phyloP scores from a whole-genome alignment of 2,329 filamentous ascomycete species.

The Fusarium haematococcum region DNA sequence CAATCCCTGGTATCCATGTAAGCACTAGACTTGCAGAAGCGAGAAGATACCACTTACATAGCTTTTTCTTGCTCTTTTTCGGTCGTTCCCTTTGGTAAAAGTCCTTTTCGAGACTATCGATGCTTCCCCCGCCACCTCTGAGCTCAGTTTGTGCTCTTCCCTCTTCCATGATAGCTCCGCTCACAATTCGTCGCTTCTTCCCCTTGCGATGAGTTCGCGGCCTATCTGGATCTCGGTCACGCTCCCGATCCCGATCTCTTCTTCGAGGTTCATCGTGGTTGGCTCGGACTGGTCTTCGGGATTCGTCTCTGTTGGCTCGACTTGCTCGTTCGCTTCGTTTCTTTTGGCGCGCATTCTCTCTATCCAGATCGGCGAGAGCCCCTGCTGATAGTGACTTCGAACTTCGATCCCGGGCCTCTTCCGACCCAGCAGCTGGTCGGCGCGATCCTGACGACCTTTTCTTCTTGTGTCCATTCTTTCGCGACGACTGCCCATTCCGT shows the following conservation, averaged over 20 bases:
- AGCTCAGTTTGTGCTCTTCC: conserved; percentile 60
- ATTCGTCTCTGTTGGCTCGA: conserved; percentile 40
- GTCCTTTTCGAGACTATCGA: conserved; percentile 62
- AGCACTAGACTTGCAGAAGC: conserved; percentile 8
- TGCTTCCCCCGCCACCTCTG: conserved; percentile 57
- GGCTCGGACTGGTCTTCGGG: conserved; percentile 46
- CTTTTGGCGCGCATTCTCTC: conserved; percentile 66
- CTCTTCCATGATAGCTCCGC: conserved; percentile 77
- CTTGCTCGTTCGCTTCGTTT: conserved; percentile 40
- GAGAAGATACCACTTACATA: conserved; percentile 59
- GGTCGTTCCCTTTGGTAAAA: conserved; percentile 56
- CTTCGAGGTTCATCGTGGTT: conserved; percentile 38
- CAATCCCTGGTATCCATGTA: conserved; percentile 61
- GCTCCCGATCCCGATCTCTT: conserved; percentile 40
- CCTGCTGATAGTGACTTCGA: conserved; percentile 58
- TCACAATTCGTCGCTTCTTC: conserved; percentile 73
- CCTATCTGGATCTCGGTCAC: conserved; percentile 36
- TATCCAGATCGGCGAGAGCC: conserved; percentile 75
- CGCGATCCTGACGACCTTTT: conserved; percentile 48
- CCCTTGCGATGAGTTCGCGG: conserved; percentile 53
- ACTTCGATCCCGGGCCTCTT: conserved; percentile 48
- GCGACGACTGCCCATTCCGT: conserved; percentile 46
- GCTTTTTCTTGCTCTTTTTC: conserved; percentile 68
- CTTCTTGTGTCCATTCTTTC: conserved; percentile 52
- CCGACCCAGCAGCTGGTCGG: conserved; percentile 49